phyloP scores from a whole-genome alignment of 495 filamentous ascomycete genomes.

The Podospora didyma region DNA sequence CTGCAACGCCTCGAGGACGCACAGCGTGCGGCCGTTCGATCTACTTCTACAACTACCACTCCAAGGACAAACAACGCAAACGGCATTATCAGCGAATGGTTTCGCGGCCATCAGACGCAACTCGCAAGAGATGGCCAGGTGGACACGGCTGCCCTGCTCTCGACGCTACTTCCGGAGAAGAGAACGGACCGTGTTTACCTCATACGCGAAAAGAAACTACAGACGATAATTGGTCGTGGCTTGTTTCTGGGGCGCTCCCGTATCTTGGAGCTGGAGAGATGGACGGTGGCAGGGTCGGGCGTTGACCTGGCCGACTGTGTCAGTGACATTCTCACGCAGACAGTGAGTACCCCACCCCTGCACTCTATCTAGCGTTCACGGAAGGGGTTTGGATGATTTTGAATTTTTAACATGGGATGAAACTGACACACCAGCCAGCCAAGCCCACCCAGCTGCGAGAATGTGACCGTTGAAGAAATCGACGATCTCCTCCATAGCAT shows the following conservation, averaged over 20 bases:
- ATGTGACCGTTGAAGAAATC: conserved; percentile 72
- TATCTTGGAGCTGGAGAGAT: conserved; percentile 57
- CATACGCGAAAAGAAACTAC: conserved; percentile 56
- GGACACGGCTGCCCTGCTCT: conserved; percentile 60
- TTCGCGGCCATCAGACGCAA: conserved; percentile 44
- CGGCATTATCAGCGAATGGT: conserved; percentile 54
- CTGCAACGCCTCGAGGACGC: conserved; percentile 48
- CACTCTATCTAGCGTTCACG: neutral
- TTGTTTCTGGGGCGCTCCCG: conserved; percentile 57
- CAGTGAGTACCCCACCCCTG: conserved; percentile 45
- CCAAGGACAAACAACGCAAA: conserved; percentile 5
- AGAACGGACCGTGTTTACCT: conserved; percentile 71
- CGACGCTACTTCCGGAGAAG: conserved; percentile 68
- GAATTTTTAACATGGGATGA: neutral
- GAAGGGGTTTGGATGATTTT: conserved; percentile 2
- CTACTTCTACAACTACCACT: too few species aligned
- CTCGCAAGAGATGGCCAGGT: conserved; percentile 49
- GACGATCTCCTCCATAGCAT: conserved; percentile 59
- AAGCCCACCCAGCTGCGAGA: conserved; percentile 30
- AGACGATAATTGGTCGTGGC: conserved; percentile 59
- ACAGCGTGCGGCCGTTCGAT: neutral
- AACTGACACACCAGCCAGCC: too few species aligned
- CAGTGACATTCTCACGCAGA: conserved; percentile 58
- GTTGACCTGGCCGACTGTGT: conserved; percentile 69
- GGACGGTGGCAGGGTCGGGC: conserved; percentile 47